Percentiles rank a stretch among this genome's conserved stretches.
Evolutionary conservation across 2,329 filamentous ascomycete species (phyloP).

Genomic region (Colletotrichum sp.): DNA sequence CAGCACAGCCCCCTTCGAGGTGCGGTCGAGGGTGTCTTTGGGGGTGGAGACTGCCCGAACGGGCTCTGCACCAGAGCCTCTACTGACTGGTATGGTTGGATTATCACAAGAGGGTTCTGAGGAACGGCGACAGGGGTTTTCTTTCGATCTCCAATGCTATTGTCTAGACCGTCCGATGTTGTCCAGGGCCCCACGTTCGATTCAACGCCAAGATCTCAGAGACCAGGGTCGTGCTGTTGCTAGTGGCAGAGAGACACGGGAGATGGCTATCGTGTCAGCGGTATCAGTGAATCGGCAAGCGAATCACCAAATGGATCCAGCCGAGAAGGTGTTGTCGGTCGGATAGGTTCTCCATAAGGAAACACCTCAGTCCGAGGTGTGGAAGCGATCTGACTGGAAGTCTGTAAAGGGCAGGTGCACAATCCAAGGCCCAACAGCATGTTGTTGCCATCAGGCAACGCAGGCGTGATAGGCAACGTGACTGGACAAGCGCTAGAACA

Average conservation of each 20-base stretch:
- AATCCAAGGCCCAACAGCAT: neutral
- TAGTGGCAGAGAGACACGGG: neutral
- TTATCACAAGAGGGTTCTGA: neutral
- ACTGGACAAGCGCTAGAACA: neutral
- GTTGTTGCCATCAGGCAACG: neutral
- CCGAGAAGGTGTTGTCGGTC: neutral
- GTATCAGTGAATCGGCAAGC: neutral
- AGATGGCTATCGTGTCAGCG: neutral
- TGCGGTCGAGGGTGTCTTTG: neutral
- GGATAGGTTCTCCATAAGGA: neutral
- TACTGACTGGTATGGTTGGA: neutral
- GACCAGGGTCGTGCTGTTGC: neutral
- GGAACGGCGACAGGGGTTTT: neutral
- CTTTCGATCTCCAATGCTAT: neutral
- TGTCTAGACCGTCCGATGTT: neutral
- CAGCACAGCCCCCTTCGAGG: slow-evolving; percentile 5
- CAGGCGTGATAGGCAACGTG: neutral
- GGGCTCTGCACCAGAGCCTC: neutral
- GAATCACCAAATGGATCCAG: neutral
- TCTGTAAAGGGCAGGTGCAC: slow-evolving; percentile 4
- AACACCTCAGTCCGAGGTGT: neutral
- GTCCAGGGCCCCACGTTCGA: neutral
- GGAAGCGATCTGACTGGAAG: neutral
- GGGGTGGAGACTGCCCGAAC: neutral
- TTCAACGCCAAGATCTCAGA: neutral